phyloP scores from a whole-genome alignment of 768 basidiomycete species.

The Hygrophorus russula region DNA sequence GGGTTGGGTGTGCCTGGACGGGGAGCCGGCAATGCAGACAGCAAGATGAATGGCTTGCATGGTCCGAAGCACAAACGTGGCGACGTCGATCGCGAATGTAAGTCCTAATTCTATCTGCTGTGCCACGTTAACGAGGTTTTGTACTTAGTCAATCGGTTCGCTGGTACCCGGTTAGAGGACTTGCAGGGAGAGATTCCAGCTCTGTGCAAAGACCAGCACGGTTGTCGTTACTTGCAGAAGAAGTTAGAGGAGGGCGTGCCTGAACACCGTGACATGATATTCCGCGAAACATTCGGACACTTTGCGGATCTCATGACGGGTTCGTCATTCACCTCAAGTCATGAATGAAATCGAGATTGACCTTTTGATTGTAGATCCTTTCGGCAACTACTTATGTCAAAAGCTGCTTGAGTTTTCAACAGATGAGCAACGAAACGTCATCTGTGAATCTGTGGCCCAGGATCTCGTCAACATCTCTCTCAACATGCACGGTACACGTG shows the following conservation, averaged over 20 bases:
- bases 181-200: constrained; percentile 88
- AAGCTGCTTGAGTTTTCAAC: constrained; percentile 95
- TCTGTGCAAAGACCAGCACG: constrained; percentile 98
- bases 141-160: constrained; percentile 82
- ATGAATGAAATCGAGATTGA: too few species aligned
- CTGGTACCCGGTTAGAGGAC: constrained; percentile 92
- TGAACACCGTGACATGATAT: constrained; percentile 98
- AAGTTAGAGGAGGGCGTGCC: constrained; percentile 94
- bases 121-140: constrained; percentile 3
- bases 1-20: constrained; percentile 54
- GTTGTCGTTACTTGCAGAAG: constrained; percentile 97
- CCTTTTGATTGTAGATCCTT: constrained; percentile 58
- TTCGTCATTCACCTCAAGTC: constrained; percentile 19
- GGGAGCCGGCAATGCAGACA: constrained; percentile 38
- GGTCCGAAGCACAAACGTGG: constrained; percentile 93
- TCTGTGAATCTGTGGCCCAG: constrained; percentile 95
- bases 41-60: constrained; percentile 83
- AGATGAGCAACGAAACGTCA: constrained; percentile 92
- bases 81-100: constrained; percentile 83
- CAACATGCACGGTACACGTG: constrained; percentile 99
- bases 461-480: constrained; percentile 96
- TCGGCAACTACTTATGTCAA: constrained; percentile 98
- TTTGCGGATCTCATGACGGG: constrained; percentile 98
- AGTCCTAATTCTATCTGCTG: constrained; percentile 8
- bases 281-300: constrained; percentile 94